These are phyloP conservation scores for Ceratorhiza oryzae-sativae DNA, from an alignment of 1,284 basidiomycete species.

Conservation along the genomic window DNA sequence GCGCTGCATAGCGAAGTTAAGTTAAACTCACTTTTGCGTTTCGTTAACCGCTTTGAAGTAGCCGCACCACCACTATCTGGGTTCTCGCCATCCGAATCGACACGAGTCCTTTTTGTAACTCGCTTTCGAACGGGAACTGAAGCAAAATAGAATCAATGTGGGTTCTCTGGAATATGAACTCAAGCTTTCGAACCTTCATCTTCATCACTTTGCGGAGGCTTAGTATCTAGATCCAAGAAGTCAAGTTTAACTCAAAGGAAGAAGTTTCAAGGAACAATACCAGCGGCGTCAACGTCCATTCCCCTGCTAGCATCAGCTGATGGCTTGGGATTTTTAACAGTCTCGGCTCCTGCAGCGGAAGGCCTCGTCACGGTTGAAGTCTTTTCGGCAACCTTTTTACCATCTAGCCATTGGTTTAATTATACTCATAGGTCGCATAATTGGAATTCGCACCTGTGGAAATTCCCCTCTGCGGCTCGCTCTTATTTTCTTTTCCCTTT, in stretches of 20 bases:
- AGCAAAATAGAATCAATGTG: not conserved
- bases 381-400: not conserved
- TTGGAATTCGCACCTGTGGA: conserved; percentile 1
- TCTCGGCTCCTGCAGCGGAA: conserved; percentile 38
- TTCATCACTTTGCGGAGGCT: conserved; percentile 70
- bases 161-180: too few relatives aligned
- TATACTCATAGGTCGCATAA: too few relatives aligned
- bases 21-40: conserved; percentile 15
- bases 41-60: conserved; percentile 4
- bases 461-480: not conserved
- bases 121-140: conserved; percentile 30
- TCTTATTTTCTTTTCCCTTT: conserved; percentile 51
- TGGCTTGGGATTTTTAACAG: conserved; percentile 37
- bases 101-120: conserved; percentile 10
- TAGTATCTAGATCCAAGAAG: conserved; percentile 48
- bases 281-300: conserved; percentile 32
- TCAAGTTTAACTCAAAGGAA: not conserved
- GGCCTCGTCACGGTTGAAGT: not conserved
- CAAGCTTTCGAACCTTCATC: conserved; percentile 47
- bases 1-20: not conserved
- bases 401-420: not conserved
- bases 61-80: conserved; percentile 11
- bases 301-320: conserved; percentile 19
- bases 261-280: not conserved
- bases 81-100: conserved; percentile 23